Conservation (phyloP, 257 asterid species). For the Solanum ahanhuiri region DNA sequence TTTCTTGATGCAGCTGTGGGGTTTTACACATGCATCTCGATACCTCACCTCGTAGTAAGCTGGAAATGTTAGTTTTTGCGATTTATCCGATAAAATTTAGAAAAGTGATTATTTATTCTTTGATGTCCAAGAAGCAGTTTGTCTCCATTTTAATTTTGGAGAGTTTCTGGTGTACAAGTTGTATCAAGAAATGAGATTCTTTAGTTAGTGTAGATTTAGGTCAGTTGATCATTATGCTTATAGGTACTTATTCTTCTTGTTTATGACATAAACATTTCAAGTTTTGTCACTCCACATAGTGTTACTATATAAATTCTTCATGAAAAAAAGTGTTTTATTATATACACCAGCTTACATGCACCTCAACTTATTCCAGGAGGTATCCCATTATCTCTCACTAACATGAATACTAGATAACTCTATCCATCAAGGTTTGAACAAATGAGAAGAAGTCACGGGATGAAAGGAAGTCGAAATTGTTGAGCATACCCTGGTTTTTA, state of each 20-base stretch:
- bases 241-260: neutral
- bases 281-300: neutral
- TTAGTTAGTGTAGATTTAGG: neutral
- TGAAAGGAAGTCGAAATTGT: neutral
- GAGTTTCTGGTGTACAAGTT: neutral
- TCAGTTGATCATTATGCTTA: neutral
- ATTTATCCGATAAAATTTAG: neutral
- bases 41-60: conserved; percentile 19
- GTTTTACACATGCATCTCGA: conserved; percentile 68
- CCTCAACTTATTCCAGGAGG: neutral
- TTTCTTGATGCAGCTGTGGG: conserved; percentile 73
- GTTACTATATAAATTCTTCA: neutral
- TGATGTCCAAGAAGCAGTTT: neutral
- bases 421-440: neutral
- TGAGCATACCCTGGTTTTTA: neutral
- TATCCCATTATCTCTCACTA: neutral
- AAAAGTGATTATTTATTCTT: neutral
- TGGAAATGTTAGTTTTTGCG: neutral
- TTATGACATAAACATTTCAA: neutral
- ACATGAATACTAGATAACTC: neutral
- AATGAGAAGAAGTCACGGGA: neutral
- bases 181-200: neutral
- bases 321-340: neutral
- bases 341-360: neutral
- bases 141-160: neutral